These are phyloP conservation scores for Schizosaccharomyces japonicus DNA, from an alignment of 805 yeast genomes.

Conservation along the genomic window DNA sequence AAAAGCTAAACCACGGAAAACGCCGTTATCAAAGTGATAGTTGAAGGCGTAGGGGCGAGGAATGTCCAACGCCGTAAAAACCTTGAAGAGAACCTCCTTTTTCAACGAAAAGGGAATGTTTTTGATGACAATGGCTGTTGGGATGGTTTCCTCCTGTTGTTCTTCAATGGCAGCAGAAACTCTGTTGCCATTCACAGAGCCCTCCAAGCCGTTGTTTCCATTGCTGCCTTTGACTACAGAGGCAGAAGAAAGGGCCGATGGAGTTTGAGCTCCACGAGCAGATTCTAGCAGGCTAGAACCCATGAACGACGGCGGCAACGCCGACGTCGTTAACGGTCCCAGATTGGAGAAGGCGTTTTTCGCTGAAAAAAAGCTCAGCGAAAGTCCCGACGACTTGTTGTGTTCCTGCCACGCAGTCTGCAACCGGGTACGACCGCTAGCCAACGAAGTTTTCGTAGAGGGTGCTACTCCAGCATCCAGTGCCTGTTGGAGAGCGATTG, in stretches of 20 bases:
- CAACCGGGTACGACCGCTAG: not conserved
- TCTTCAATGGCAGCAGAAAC: not conserved
- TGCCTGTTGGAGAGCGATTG: not conserved
- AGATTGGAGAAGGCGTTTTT: not conserved
- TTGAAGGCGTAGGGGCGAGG: conserved; percentile 95
- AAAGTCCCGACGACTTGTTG: not conserved
- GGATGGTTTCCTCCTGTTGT: conserved; percentile 69
- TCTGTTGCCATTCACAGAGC: too few species aligned
- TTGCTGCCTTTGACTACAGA: too few species aligned
- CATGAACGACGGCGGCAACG: not conserved
- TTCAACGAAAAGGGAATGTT: conserved; percentile 95
- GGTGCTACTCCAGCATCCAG: not conserved
- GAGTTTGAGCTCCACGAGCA: not conserved
- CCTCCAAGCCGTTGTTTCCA: not conserved
- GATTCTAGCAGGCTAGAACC: not conserved
- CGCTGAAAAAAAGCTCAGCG: not conserved
- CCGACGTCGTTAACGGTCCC: not conserved
- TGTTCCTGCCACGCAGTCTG: conserved; percentile 1
- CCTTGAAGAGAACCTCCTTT: conserved; percentile 83
- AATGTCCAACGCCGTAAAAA: conserved; percentile 65
- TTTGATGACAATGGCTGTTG: conserved; percentile 92
- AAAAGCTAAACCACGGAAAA: conserved; percentile 89
- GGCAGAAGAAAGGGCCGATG: not conserved
- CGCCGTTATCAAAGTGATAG: conserved; percentile 94
- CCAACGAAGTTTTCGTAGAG: not conserved